Base-by-base conservation (phyloP, 1,284 basidiomycete species). In the Tilletia walkeri region DNA sequence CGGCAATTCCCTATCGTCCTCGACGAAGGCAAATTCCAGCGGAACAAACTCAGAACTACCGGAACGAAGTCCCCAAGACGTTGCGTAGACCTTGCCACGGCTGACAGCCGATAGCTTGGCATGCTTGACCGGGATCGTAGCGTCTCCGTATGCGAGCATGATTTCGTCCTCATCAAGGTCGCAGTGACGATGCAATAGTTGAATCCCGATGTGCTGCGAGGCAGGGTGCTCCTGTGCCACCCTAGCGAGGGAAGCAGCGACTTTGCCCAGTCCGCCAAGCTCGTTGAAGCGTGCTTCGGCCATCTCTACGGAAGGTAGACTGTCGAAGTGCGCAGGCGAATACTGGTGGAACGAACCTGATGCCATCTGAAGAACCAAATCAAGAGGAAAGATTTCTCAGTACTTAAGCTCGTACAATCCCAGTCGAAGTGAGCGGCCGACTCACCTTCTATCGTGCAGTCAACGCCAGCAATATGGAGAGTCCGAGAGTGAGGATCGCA, bases 131-230 rank as follows among this genome's bases (percentile, higher is more conserved):
- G 53, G 53, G 16, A n/a, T 10, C 53, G 53, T 56, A 10, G 53
- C 20, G 9, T 10, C 18, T 14, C 53, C 53, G 12, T 30, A 24
- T 18, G 14, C 53, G 53, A 56, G 16, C 53, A 56, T 56, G 53
- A 24, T 24, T 30, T 56, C 53, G 24, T 56, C 53, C 9, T 56
- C 53, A 24, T 18, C 53, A 24, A 56, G 12, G 24, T 24, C 14
- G 20, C 18, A 56, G 53, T 56, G 53, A 24, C 53, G 53, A 56
- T 56, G 53, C 16, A 56, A 24, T 10, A 56, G 53, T 18, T 56
- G 53, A 24, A 56, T 10, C 9, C 53, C 53, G 20, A n/a, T 18
- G 16, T 14, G 10, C 9, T 10, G 10, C 9, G 20, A 14, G 24
- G 12, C 14, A 10, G 14, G 53, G 53, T 56, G 53, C 24, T 56